A percentile compares a stretch with the other conserved stretches of the same genome.
phyloP scores from a whole-genome alignment of 257 asterid genomes.

The Salvia rosmarinus region DNA sequence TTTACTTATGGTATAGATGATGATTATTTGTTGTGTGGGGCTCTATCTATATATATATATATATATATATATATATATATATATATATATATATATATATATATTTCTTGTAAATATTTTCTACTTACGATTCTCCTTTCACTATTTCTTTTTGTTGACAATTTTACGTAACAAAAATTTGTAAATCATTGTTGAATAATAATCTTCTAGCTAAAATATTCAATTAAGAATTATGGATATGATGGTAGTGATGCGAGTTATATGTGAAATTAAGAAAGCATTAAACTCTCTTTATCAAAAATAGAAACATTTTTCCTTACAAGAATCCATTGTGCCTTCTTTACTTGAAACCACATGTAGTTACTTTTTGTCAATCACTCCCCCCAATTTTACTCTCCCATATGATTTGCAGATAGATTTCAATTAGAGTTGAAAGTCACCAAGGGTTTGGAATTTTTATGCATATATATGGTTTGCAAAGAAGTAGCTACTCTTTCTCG shows the following conservation, averaged over 20 bases:
- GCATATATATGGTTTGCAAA: slow-evolving; percentile 44
- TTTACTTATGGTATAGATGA: neutral
- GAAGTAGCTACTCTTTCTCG: slow-evolving; percentile 97
- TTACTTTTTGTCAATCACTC: neutral
- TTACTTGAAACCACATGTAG: neutral
- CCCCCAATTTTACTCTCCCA: neutral
- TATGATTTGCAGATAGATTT: slow-evolving; percentile 3
- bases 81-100: neutral
- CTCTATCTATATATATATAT: neutral
- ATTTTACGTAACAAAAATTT: too few species aligned
- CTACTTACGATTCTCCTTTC: neutral
- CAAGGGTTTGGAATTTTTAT: neutral
- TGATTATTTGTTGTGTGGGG: neutral
- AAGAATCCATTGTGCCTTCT: neutral
- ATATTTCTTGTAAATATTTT: neutral
- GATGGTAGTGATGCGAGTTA: neutral
- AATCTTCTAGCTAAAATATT: neutral
- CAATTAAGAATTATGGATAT: neutral
- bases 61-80: neutral
- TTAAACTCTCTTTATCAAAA: neutral
- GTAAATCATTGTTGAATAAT: neutral
- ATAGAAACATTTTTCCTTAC: neutral
- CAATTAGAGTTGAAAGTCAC: neutral
- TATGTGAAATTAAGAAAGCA: neutral
- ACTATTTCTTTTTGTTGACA: neutral